A percentile compares a stretch with the other conserved stretches of the same genome.
Conservation (phyloP, 2,329 filamentous ascomycete species). For the Orbilia brochopaga region DNA sequence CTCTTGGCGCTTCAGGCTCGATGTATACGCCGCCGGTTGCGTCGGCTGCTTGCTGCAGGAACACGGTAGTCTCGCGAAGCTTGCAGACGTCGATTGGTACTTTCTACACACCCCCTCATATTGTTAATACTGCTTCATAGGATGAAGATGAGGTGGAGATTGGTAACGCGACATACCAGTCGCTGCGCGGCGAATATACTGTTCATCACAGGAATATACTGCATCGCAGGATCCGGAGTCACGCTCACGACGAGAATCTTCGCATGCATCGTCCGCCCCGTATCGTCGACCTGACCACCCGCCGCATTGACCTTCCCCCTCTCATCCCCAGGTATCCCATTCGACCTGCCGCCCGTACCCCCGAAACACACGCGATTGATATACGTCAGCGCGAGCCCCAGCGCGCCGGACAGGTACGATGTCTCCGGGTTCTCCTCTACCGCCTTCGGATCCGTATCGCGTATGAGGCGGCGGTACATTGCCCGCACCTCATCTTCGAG, state of each 20-base stretch:
- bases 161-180: conserved; percentile 39
- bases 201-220: conserved; percentile 99
- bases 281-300: conserved; percentile 50
- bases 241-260: conserved; percentile 91
- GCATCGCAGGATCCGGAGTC: conserved; percentile 80
- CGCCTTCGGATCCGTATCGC: conserved; percentile 69
- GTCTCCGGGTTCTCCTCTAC: conserved; percentile 67
- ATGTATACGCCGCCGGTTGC: conserved; percentile 74
- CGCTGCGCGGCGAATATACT: conserved; percentile 90
- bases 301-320: conserved; percentile 56
- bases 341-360: conserved; percentile 61
- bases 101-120: conserved; percentile 61
- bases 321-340: conserved; percentile 56
- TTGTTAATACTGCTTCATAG: background rate
- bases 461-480: conserved; percentile 76
- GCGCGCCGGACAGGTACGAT: conserved; percentile 86
- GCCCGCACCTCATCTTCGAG: conserved; percentile 80
- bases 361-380: conserved; percentile 81
- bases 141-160: background rate
- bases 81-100: conserved; percentile 93
- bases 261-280: conserved; percentile 65
- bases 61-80: conserved; percentile 82
- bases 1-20: conserved; percentile 68
- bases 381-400: conserved; percentile 86
- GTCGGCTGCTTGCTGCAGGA: conserved; percentile 88